Evolutionary conservation across 108 stramenopile species (phyloP).

Genomic region (Mediolabrus comicus): DNA sequence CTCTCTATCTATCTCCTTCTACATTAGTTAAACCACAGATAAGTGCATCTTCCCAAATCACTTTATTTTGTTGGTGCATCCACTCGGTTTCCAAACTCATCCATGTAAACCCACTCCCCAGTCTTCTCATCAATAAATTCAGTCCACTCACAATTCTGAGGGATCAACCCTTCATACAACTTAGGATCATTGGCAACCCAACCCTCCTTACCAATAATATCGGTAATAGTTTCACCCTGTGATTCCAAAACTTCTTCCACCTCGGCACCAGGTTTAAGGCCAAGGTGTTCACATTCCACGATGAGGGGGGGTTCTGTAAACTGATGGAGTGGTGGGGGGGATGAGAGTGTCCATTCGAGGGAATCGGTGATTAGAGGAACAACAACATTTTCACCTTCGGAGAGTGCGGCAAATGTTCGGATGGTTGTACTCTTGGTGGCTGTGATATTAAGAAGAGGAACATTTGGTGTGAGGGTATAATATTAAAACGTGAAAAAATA

Average conservation of each 20-base stretch:
- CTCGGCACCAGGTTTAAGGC: slow-evolving; percentile 79
- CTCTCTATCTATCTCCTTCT: neutral
- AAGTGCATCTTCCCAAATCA: too few species aligned
- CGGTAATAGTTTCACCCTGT: slow-evolving; percentile 83
- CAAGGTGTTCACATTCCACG: slow-evolving; percentile 89
- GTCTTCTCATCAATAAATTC: slow-evolving; percentile 90
- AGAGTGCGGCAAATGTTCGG: slow-evolving; percentile 35
- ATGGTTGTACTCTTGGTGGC: slow-evolving; percentile 11
- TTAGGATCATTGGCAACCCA: slow-evolving; percentile 85
- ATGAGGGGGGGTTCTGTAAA: slow-evolving; percentile 97
- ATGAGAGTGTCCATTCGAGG: slow-evolving; percentile 94
- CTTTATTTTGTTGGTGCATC: slow-evolving; percentile 35
- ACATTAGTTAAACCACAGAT: slow-evolving; percentile 1
- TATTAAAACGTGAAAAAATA: neutral
- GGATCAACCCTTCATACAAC: slow-evolving; percentile 85
- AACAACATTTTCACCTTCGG: slow-evolving; percentile 81
- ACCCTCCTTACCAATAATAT: slow-evolving; percentile 84
- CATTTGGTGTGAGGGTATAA: neutral
- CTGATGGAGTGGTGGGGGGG: slow-evolving; percentile 96
- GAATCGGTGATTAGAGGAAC: slow-evolving; percentile 91
- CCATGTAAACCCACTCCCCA: slow-evolving; percentile 82
- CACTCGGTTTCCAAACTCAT: slow-evolving; percentile 75
- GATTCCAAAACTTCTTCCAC: slow-evolving; percentile 77
- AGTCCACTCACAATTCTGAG: slow-evolving; percentile 87
- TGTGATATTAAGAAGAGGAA: neutral